Evolutionary conservation across 208 protist genomes (phyloP), one percentile per base, ranked within the genome.

Genomic region (Trypanosoma caninum): DNA sequence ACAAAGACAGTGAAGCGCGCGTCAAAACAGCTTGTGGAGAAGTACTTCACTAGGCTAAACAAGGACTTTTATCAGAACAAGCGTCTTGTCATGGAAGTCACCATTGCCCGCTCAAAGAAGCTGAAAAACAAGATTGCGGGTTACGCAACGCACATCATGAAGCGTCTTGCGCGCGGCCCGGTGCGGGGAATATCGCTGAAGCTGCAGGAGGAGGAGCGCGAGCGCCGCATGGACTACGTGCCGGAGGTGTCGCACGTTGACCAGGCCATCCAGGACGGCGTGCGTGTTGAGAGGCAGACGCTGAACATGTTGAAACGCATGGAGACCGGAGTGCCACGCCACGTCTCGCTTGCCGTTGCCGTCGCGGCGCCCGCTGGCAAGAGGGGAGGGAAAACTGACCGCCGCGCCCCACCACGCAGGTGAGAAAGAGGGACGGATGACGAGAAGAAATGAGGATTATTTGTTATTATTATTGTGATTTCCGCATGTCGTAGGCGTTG

Each of bases 1-100:
- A 99, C 98, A 13, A 99, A 99, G 93, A 99, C 98, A 50, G 97
- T 99, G 71, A 99, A 99, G 94, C 98, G 97, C 76, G 98, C 99
- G 31, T 90, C 99, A 16, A 93, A 97, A 65, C 80, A 97, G 67
- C 82, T 99, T 66, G 98, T 99, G 75, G 99, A 99, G 90, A 99
- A 99, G 89, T 99, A 99, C 86, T 99, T 99, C 91, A 82, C 95
- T 50, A 88, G 96, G 68, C 94, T 99, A 63, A 99, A 97, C 68
- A 66, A 87, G 46, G 99, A 99, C 85, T 99, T 99, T 91, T 97
- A 99, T 69, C 97, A 95, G 79, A 99, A 99, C 97, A 99, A 99
- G 93, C 84, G 84, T 37, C 69, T 96, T 35, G 65, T 94, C 47
- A 76, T 98, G 54, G 98, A 99, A 69, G 95, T 99, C 35, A 99